These are phyloP conservation scores for Tolypocladium sp. DNA, from an alignment of 2,329 filamentous ascomycete species.

Conservation along the genomic window DNA sequence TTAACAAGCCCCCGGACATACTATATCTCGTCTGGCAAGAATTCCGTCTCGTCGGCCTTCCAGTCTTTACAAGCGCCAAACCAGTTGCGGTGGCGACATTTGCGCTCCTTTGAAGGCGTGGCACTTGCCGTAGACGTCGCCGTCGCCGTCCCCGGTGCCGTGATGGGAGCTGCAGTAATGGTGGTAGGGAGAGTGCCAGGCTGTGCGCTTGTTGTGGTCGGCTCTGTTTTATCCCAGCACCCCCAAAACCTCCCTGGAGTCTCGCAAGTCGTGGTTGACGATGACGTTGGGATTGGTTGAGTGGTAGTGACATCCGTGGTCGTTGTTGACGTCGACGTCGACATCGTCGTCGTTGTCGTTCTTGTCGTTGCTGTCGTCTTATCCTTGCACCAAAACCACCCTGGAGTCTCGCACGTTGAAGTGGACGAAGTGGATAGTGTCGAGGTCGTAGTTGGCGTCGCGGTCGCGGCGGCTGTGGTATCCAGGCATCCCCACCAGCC, in stretches of 20 bases:
- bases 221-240: conserved; percentile 34
- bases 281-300: conserved; percentile 9
- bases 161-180: conserved; percentile 17
- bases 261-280: conserved; percentile 31
- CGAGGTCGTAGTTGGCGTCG: conserved; percentile 25
- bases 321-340: conserved; percentile 16
- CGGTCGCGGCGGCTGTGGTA: conserved; percentile 38
- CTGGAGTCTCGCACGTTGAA: conserved; percentile 52
- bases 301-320: conserved; percentile 21
- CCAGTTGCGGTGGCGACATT: conserved; percentile 29
- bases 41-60: conserved; percentile 14
- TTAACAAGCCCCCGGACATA: background rate
- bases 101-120: conserved; percentile 14
- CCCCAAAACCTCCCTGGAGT: conserved; percentile 50
- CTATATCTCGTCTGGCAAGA: conserved; percentile 23
- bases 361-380: conserved; percentile 23
- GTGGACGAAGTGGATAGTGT: conserved; percentile 37
- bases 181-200: conserved; percentile 13
- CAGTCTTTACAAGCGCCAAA: conserved; percentile 32
- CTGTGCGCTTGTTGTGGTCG: conserved; percentile 11
- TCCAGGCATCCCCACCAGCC: conserved; percentile 85
- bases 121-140: conserved; percentile 15
- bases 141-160: conserved; percentile 19
- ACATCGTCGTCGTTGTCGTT: conserved; percentile 20
- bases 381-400: conserved; percentile 59